Conservation (phyloP, 768 basidiomycete genomes). For the Lactarius sp. region DNA sequence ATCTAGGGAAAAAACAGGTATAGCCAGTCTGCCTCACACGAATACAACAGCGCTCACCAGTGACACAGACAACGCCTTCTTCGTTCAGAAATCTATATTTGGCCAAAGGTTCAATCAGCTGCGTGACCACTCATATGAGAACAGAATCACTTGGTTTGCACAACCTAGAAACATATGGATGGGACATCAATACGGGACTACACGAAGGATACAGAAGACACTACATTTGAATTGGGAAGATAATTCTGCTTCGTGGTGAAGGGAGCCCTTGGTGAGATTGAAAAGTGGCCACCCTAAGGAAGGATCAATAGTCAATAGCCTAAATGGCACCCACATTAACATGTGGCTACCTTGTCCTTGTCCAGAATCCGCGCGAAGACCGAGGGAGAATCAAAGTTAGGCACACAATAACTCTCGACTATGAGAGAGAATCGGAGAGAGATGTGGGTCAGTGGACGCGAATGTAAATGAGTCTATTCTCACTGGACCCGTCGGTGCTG, state of each 20-base stretch:
- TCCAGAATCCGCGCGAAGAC: constrained; percentile 87
- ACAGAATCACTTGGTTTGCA: constrained; percentile 68
- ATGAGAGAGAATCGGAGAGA: not conserved
- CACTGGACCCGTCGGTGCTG: constrained; percentile 79
- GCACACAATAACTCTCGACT: constrained; percentile 93
- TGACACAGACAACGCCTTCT: constrained; percentile 78
- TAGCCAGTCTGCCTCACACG: not conserved
- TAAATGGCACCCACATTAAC: not conserved
- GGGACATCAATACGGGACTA: not conserved
- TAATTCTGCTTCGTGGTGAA: constrained; percentile 80
- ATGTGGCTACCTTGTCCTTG: constrained; percentile 55
- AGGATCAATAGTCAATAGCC: constrained; percentile 13
- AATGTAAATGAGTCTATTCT: constrained; percentile 7
- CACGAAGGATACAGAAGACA: not conserved
- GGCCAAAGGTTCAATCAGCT: not conserved
- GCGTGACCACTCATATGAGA: not conserved
- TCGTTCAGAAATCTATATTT: constrained; percentile 68
- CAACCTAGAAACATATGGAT: constrained; percentile 42
- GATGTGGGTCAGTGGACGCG: not conserved
- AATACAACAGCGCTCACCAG: constrained; percentile 42
- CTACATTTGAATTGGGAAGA: constrained; percentile 74
- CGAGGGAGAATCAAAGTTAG: constrained; percentile 91
- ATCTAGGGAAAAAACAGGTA: constrained; percentile 40
- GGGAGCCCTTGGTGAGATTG: constrained; percentile 65
- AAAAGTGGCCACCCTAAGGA: constrained; percentile 80